A percentile compares a stretch with the other conserved stretches of the same genome.
Conservation (phyloP, 176 grass and related monocot species). For the Eragrostis nindensis region DNA sequence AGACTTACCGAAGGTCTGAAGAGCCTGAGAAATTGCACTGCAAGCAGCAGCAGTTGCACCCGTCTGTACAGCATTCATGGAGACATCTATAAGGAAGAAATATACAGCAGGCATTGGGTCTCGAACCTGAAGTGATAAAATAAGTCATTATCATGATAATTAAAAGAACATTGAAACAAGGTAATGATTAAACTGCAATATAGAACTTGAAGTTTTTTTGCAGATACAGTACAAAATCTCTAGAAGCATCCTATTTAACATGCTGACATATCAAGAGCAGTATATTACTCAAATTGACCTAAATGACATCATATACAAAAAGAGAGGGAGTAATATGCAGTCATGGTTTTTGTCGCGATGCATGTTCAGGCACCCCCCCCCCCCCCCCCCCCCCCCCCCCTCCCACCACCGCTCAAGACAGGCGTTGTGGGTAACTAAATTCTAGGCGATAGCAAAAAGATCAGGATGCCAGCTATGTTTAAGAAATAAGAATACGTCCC, state of each 20-base stretch:
- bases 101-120: conserved; percentile 99
- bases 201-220: neutral
- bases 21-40: conserved; percentile 83
- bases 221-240: neutral
- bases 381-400: no score
- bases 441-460: no score
- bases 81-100: conserved; percentile 96
- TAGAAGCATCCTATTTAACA: neutral
- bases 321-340: no score
- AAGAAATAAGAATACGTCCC: neutral
- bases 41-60: conserved; percentile 92
- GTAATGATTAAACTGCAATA: conserved; percentile 13
- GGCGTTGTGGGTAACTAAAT: no score
- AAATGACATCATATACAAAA: no score
- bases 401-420: no score
- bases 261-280: neutral
- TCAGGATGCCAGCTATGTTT: neutral
- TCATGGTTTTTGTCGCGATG: no score
- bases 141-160: neutral
- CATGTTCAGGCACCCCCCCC: no score
- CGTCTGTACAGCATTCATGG: conserved; percentile 89
- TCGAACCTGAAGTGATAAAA: conserved; percentile 65
- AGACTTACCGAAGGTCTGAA: conserved; percentile 82
- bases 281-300: no score
- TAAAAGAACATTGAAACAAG: neutral